A percentile compares a stretch with the other conserved stretches of the same genome.
Evolutionary conservation across 306 rosid genomes (phyloP).

Genomic region (Rubus idaeus): DNA sequence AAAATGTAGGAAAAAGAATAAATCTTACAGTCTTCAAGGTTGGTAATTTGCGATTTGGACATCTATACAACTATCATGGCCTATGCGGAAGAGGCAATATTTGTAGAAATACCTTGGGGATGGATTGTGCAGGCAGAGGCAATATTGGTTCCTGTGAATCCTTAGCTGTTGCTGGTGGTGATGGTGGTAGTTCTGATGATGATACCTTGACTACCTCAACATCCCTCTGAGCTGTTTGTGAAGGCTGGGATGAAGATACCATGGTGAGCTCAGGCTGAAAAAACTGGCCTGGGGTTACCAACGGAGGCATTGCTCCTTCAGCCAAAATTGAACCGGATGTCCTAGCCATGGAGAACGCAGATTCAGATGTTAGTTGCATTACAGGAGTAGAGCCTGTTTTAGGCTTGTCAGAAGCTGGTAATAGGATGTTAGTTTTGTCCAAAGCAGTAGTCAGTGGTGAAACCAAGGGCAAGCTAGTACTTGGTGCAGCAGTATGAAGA

Average conservation of each 20-base stretch:
- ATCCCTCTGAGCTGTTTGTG: constrained; percentile 62
- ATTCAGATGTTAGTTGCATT: constrained; percentile 58
- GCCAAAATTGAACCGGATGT: constrained; percentile 43
- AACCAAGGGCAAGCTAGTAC: constrained; percentile 47
- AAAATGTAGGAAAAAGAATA: neutral
- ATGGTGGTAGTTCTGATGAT: constrained; percentile 37
- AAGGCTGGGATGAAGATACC: constrained; percentile 55
- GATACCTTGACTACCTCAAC: constrained; percentile 78
- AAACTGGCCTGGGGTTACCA: constrained; percentile 86
- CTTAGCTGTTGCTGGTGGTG: constrained; percentile 44
- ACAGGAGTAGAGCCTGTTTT: constrained; percentile 43
- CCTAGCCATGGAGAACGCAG: constrained; percentile 48
- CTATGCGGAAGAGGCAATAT: neutral
- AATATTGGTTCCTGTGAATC: constrained; percentile 69
- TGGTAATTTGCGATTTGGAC: no score
- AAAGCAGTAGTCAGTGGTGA: constrained; percentile 40
- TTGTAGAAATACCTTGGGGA: constrained; percentile 39
- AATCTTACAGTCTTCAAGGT: neutral
- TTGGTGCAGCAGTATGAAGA: constrained; percentile 37
- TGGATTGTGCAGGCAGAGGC: constrained; percentile 33
- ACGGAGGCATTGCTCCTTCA: constrained; percentile 51
- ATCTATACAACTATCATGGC: no score
- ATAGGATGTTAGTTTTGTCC: constrained; percentile 21
- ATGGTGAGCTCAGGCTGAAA: constrained; percentile 59
- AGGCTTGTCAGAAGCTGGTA: constrained; percentile 43